A percentile compares a stretch with the other conserved stretches of the same genome.
These are phyloP conservation scores for Podospora anserina DNA, from an alignment of 495 filamentous ascomycete genomes.

Conservation along the genomic window DNA sequence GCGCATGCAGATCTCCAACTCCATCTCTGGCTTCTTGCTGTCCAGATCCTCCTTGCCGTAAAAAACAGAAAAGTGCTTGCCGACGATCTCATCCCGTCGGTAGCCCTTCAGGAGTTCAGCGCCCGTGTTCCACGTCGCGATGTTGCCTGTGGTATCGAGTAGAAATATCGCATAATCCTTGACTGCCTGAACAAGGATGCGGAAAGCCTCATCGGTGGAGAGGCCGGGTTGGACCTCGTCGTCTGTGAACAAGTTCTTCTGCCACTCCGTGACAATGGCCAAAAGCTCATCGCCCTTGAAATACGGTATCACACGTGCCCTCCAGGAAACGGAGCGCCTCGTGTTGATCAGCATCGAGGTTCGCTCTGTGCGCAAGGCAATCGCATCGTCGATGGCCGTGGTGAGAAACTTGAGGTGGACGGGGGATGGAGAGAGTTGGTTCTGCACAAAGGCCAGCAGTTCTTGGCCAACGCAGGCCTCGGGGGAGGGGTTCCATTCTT, in stretches of 20 bases:
- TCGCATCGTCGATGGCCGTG: conserved; percentile 45
- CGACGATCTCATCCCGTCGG: conserved; percentile 54
- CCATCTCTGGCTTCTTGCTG: conserved; percentile 52
- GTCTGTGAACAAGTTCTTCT: conserved; percentile 34
- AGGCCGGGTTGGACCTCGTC: conserved; percentile 44
- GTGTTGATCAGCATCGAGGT: conserved; percentile 27
- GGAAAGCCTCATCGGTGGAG: conserved; percentile 54
- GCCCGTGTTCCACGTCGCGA: conserved; percentile 62
- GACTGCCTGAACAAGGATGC: conserved; percentile 60
- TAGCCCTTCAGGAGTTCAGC: conserved; percentile 61
- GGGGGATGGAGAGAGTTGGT: conserved; percentile 32
- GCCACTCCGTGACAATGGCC: conserved; percentile 49
- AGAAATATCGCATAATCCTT: conserved; percentile 69
- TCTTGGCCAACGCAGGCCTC: conserved; percentile 43
- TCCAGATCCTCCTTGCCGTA: conserved; percentile 55
- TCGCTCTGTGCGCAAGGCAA: conserved; percentile 36
- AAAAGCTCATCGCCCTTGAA: conserved; percentile 46
- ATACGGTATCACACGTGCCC: conserved; percentile 51
- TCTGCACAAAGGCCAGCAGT: conserved; percentile 42
- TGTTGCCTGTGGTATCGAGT: conserved; percentile 55
- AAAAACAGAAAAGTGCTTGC: conserved; percentile 61
- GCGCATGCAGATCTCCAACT: conserved; percentile 55
- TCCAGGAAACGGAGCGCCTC: conserved; percentile 29
- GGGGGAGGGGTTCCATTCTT: conserved; percentile 35
- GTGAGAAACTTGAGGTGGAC: conserved; percentile 39